Evolutionary conservation across 257 asterid genomes (phyloP), one percentile per base, ranked within the genome.

Genomic region (Henckelia pumila): DNA sequence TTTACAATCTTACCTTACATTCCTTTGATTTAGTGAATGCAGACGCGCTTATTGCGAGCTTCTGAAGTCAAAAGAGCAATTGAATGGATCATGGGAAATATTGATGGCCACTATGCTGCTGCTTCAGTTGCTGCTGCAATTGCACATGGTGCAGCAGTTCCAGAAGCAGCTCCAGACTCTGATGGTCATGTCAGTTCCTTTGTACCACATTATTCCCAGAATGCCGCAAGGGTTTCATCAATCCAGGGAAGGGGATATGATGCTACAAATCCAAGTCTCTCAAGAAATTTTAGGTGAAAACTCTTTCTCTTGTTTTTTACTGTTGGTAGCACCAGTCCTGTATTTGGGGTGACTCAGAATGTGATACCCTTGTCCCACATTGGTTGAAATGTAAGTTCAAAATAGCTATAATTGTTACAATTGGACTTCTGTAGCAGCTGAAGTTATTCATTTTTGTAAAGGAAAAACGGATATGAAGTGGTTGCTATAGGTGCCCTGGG

Each of bases 121-220:
- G 95, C 87, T 70, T 88, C 99, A 35, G 97, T 93, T 73, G 96
- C 99, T 81, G 95, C 99, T 80, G 99, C 99, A 70, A 85, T 90
- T 80, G 96, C 96, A 71, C 89, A 83, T 75, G 99, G 95, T 56
- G 97, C 99, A 69, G 80, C 87, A 35, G 85, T 89, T 73, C 83
- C 92, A 29, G 96, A 88, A 63, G 67, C 83, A 66, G 76, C 86
- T 75, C 88, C 78, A 32, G 96, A 89, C 73, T 64, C 79, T 8
- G 83, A 82, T 63, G 78, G 75, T 68, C 86, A 73, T 59, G 81
- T 72, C 52, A 76, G 76, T 82, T 79, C 86, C 61, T 74, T 82
- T 68, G 62, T 76, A 67, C 74, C 79, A 16, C 84, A 84, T 70
- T 72, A 95, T 76, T 79, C 89, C 22, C 84, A 80, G 72, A 79